Evolutionary conservation across 2,329 filamentous ascomycete species (phyloP).

Genomic region (Botrytis cinerea): DNA sequence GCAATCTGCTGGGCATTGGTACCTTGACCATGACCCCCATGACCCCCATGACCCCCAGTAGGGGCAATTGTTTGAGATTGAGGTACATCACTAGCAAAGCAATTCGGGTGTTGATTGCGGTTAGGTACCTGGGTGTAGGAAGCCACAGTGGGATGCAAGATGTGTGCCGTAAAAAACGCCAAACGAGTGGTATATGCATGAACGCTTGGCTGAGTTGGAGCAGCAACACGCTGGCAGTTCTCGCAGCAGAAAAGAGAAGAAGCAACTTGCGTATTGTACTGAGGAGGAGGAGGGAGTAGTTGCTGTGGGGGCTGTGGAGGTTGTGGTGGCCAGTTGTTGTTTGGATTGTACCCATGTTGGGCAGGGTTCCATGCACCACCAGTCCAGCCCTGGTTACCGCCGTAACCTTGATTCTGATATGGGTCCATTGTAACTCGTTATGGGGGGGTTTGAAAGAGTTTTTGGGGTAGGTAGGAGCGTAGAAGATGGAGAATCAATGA

Average conservation of each 20-base stretch:
- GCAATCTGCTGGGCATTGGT: neutral
- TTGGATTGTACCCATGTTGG: neutral
- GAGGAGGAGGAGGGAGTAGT: neutral
- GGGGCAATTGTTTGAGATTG: neutral
- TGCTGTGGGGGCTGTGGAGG: neutral
- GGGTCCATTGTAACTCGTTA: neutral
- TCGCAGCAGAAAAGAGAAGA: constrained; percentile 9
- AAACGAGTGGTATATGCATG: constrained; percentile 19
- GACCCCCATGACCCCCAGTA: no score
- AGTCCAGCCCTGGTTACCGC: neutral
- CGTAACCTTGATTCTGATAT: neutral
- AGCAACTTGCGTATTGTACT: neutral
- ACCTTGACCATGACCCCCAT: neutral
- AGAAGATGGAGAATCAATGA: neutral
- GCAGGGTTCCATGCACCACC: neutral
- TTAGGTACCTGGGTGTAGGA: neutral
- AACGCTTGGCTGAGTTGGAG: neutral
- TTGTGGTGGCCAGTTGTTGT: neutral
- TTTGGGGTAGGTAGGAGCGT: neutral
- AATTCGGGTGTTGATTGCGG: neutral
- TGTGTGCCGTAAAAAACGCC: neutral
- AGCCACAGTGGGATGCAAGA: constrained; percentile 1
- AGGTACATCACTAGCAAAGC: neutral
- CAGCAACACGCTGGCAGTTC: neutral
- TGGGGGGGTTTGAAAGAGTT: no score